These are phyloP conservation scores for Termitomyces sp. DNA, from an alignment of 768 basidiomycete species.

Conservation along the genomic window DNA sequence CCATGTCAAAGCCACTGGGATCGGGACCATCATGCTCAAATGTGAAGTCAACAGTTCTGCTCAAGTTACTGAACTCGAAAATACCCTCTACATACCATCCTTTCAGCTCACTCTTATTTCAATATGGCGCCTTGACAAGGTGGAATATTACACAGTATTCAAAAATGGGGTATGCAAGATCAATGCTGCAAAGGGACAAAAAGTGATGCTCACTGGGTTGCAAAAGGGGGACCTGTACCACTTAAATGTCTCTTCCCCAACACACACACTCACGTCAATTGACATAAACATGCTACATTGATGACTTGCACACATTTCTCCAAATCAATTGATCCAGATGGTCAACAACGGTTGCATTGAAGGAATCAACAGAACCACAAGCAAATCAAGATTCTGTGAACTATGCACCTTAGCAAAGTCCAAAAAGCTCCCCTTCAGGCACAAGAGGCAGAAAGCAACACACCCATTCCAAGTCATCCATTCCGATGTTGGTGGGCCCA, in stretches of 20 bases:
- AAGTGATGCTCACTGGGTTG: not conserved
- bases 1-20: too few relatives aligned
- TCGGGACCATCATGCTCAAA: not conserved
- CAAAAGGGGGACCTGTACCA: not conserved
- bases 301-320: not conserved
- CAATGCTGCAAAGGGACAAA: not conserved
- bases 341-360: too few relatives aligned
- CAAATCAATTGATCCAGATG: not conserved
- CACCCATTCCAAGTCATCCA: not conserved
- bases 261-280: not conserved
- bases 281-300: not conserved
- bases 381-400: not conserved
- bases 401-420: too few relatives aligned
- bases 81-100: not conserved
- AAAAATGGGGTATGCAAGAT: not conserved
- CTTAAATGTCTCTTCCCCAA: too few relatives aligned
- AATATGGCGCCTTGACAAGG: not conserved
- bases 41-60: not conserved
- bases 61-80: not conserved
- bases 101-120: not conserved
- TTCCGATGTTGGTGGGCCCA: not conserved
- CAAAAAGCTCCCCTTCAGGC: not conserved
- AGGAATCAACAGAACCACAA: not conserved
- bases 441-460: not conserved
- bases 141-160: not conserved